Percentiles rank a stretch among this genome's conserved stretches.
These are phyloP conservation scores for Hypoxylon fuscum DNA, from an alignment of 495 filamentous ascomycete species.

Conservation along the genomic window DNA sequence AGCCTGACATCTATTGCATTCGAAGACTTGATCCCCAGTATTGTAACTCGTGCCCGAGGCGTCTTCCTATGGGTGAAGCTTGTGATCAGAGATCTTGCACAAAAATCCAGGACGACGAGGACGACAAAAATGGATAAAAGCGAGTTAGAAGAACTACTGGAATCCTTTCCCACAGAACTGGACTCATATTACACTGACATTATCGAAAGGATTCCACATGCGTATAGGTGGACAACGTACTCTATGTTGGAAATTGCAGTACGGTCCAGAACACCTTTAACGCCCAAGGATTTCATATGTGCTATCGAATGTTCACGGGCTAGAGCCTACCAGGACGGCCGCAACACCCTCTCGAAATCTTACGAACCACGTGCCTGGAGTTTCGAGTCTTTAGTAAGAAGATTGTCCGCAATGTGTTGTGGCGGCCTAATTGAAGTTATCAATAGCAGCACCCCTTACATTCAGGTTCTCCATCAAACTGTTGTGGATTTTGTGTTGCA, in stretches of 20 bases:
- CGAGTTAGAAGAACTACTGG: constrained; percentile 4
- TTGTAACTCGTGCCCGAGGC: constrained; percentile 18
- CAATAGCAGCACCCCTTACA: not conserved
- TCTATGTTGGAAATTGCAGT: constrained; percentile 20
- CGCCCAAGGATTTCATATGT: not conserved
- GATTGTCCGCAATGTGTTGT: constrained; percentile 10
- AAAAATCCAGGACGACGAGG: not conserved
- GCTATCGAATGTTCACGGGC: constrained; percentile 6
- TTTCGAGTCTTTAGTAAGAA: too few relatives aligned
- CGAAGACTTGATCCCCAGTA: constrained; percentile 14
- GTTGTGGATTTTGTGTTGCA: constrained; percentile 29
- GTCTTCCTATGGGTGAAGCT: constrained; percentile 41
- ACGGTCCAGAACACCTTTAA: not conserved
- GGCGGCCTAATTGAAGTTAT: constrained; percentile 28
- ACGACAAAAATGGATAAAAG: not conserved
- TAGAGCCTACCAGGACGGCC: constrained; percentile 1
- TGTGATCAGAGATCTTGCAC: constrained; percentile 27
- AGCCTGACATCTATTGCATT: constrained; percentile 1
- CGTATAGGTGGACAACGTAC: constrained; percentile 20
- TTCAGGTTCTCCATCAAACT: constrained; percentile 35
- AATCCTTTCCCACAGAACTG: constrained; percentile 23
- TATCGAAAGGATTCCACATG: constrained; percentile 19
- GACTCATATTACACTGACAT: constrained; percentile 19
- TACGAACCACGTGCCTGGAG: not conserved
- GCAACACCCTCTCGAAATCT: not conserved